Evolutionary conservation across 176 grass and related monocot species (phyloP).

Genomic region (Ananas comosus): DNA sequence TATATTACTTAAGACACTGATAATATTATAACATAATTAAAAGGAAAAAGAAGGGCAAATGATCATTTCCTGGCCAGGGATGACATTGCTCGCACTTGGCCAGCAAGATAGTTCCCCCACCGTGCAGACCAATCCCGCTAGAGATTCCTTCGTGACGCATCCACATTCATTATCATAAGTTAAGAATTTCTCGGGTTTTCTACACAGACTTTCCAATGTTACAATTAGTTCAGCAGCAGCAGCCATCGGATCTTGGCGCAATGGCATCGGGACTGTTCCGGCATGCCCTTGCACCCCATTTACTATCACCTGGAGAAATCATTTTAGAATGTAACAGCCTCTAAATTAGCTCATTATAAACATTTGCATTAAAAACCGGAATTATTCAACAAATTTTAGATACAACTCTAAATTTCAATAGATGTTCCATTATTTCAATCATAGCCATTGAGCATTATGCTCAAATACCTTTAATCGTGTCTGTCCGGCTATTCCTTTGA

Average conservation of each 20-base stretch:
- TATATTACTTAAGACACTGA: too few species aligned
- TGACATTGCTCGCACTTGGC: slow-evolving; percentile 95
- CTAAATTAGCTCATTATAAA: too few species aligned
- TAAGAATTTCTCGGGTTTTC: slow-evolving; percentile 52
- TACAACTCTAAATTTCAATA: neutral
- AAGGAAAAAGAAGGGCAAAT: neutral
- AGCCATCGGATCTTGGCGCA: slow-evolving; percentile 90
- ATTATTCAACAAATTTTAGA: too few species aligned
- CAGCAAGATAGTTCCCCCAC: slow-evolving; percentile 76
- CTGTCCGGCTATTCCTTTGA: slow-evolving; percentile 94
- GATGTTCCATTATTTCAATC: neutral
- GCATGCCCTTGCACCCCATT: slow-evolving; percentile 87
- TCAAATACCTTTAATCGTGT: slow-evolving; percentile 70
- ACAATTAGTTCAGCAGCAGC: slow-evolving; percentile 87
- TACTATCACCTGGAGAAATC: slow-evolving; percentile 52
- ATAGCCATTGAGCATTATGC: neutral
- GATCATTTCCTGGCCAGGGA: slow-evolving; percentile 65
- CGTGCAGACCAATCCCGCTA: slow-evolving; percentile 83
- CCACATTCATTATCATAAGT: slow-evolving; percentile 47
- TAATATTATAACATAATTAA: neutral
- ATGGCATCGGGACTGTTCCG: slow-evolving; percentile 88
- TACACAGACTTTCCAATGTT: slow-evolving; percentile 78
- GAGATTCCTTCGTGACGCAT: slow-evolving; percentile 50
- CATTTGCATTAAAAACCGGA: too few species aligned
- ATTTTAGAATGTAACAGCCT: too few species aligned